These are phyloP conservation scores for Penstemon barbatus DNA, from an alignment of 257 asterid species.

Conservation along the genomic window DNA sequence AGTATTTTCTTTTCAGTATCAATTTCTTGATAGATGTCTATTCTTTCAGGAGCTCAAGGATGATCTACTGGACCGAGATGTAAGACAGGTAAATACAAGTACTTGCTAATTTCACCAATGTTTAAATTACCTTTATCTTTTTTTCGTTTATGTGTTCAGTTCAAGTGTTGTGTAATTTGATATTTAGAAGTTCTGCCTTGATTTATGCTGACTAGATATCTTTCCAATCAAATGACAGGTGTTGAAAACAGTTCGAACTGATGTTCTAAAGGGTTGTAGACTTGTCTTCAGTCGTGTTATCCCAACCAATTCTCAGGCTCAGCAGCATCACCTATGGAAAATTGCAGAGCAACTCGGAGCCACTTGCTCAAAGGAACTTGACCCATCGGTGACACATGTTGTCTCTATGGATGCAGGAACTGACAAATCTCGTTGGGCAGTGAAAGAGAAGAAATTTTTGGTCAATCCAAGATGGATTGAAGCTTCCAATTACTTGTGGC, in stretches of 20 bases:
- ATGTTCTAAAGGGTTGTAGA: slow-evolving; percentile 60
- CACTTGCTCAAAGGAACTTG: slow-evolving; percentile 49
- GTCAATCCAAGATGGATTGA: slow-evolving; percentile 78
- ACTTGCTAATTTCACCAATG: not conserved
- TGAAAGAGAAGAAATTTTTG: slow-evolving; percentile 49
- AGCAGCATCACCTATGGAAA: slow-evolving; percentile 65
- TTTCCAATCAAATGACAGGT: slow-evolving; percentile 38
- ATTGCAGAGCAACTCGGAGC: slow-evolving; percentile 82
- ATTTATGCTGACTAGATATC: slow-evolving; percentile 2
- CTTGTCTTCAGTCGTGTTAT: slow-evolving; percentile 63
- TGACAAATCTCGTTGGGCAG: slow-evolving; percentile 67
- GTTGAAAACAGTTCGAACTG: slow-evolving; percentile 52
- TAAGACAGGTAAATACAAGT: slow-evolving; percentile 65
- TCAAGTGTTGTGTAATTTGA: not conserved
- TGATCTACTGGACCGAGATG: slow-evolving; percentile 59
- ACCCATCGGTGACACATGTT: slow-evolving; percentile 67
- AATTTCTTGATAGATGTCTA: not conserved
- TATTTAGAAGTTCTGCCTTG: slow-evolving; percentile 6
- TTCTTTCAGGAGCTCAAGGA: slow-evolving; percentile 52
- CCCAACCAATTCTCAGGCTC: slow-evolving; percentile 51
- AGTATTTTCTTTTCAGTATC: not conserved
- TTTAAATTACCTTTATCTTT: not conserved
- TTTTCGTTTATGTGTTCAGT: too few relatives aligned
- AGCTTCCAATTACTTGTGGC: slow-evolving; percentile 69
- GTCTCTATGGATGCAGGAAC: slow-evolving; percentile 67